Conservation (phyloP, 768 basidiomycete genomes). For the Neoboletus magnificus region DNA sequence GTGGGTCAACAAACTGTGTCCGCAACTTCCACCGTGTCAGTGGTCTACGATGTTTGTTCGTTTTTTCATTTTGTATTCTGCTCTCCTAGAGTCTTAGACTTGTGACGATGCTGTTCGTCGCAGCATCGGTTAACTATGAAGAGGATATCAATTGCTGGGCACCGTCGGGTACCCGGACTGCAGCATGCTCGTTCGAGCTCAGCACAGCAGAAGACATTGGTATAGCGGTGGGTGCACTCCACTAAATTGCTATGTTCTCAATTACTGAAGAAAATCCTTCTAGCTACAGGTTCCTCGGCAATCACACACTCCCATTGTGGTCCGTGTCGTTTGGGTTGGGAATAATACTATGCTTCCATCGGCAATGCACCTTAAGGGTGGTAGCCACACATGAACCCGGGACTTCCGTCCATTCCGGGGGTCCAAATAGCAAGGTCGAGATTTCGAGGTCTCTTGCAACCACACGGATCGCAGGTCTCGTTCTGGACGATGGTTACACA, state of each 20-base stretch:
- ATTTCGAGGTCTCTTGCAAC: conserved; percentile 38
- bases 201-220: conserved; percentile 49
- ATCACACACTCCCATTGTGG: conserved; percentile 33
- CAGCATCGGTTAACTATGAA: conserved; percentile 29
- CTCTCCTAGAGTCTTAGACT: neutral
- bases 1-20: conserved; percentile 37
- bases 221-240: conserved; percentile 37
- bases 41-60: conserved; percentile 45
- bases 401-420: conserved; percentile 56
- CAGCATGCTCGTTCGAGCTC: conserved; percentile 57
- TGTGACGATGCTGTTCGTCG: neutral
- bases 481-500: conserved; percentile 65
- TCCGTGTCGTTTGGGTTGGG: conserved; percentile 5
- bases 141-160: conserved; percentile 50
- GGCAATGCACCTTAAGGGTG: conserved; percentile 41
- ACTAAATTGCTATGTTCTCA: too few species aligned
- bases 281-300: conserved; percentile 35
- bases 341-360: neutral
- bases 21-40: conserved; percentile 41
- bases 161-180: conserved; percentile 41
- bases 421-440: conserved; percentile 55
- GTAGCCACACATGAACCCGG: conserved; percentile 56
- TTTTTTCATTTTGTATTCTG: neutral
- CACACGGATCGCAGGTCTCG: conserved; percentile 36
- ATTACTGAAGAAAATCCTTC: neutral